Conservation (phyloP, 164 flowering plant genomes). For the Paratinospora sagittata region DNA sequence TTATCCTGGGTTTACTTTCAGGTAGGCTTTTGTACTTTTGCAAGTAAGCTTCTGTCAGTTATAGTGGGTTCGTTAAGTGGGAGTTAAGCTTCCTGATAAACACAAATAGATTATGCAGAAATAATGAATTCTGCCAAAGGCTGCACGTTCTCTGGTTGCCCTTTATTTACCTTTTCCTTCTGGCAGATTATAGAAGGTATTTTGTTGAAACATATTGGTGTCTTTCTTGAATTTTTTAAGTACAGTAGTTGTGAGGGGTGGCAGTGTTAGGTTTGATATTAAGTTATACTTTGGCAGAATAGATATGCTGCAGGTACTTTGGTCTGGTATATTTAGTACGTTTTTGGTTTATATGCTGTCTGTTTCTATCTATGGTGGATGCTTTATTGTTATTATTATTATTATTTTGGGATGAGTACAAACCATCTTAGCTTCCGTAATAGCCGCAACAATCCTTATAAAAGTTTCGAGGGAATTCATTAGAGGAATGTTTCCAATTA, state of each 20-base stretch:
- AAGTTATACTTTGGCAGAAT: not conserved
- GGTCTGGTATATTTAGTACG: not conserved
- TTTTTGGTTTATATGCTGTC: not conserved
- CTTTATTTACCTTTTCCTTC: slow-evolving; percentile 9
- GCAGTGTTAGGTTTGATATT: slow-evolving; percentile 2
- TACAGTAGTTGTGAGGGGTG: slow-evolving; percentile 1
- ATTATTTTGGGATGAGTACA: no score
- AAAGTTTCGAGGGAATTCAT: not conserved
- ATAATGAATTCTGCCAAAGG: not conserved
- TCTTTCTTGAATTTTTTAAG: not conserved
- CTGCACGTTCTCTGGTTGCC: slow-evolving; percentile 15
- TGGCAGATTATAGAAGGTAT: not conserved
- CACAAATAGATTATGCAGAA: not conserved
- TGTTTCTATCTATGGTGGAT: not conserved
- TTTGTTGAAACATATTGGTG: not conserved
- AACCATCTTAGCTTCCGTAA: not conserved
- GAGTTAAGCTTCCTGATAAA: not conserved
- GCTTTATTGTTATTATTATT: not conserved
- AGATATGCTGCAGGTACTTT: not conserved
- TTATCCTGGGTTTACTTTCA: slow-evolving; percentile 6
- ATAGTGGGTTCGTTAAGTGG: slow-evolving; percentile 11
- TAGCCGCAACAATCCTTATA: not conserved
- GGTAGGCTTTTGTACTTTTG: slow-evolving; percentile 3
- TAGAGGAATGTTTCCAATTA: not conserved
- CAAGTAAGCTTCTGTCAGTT: slow-evolving; percentile 6